phyloP scores from a whole-genome alignment of 345 rosid species.

The Gossypium australe region DNA sequence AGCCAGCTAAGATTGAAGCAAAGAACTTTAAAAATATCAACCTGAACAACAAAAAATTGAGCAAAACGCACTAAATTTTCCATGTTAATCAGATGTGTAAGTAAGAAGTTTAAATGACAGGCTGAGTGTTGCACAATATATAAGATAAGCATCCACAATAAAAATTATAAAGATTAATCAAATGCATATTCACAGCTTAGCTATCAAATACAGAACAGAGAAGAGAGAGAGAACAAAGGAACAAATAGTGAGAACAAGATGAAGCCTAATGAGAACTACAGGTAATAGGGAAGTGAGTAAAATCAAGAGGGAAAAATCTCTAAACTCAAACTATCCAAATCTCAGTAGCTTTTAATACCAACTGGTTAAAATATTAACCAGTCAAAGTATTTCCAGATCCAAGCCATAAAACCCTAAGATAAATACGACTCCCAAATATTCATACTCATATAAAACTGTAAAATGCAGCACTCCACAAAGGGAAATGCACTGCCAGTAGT shows the following conservation, averaged over 20 bases:
- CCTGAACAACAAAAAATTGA: constrained; percentile 46
- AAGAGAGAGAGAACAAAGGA: background rate
- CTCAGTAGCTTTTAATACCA: background rate
- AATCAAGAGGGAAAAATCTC: background rate
- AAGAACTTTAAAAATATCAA: constrained; percentile 86
- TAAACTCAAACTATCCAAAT: background rate
- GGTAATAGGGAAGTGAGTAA: background rate
- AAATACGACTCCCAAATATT: background rate
- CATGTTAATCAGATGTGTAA: background rate
- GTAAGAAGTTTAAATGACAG: background rate
- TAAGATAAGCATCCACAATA: constrained; percentile 5
- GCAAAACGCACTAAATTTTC: constrained; percentile 1
- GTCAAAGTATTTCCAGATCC: background rate
- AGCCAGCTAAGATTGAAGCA: constrained; percentile 93
- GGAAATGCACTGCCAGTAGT: background rate
- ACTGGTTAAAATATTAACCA: background rate
- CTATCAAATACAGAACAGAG: background rate
- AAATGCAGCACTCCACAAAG: background rate
- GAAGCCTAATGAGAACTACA: background rate
- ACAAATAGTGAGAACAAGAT: background rate
- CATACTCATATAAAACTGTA: background rate
- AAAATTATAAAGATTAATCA: background rate
- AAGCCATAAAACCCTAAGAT: background rate
- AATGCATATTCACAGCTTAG: background rate
- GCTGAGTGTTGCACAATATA: background rate